Evolutionary conservation across 495 filamentous ascomycete genomes (phyloP), one percentile per base, ranked within the genome.

Genomic region (Penicillium arizonense): DNA sequence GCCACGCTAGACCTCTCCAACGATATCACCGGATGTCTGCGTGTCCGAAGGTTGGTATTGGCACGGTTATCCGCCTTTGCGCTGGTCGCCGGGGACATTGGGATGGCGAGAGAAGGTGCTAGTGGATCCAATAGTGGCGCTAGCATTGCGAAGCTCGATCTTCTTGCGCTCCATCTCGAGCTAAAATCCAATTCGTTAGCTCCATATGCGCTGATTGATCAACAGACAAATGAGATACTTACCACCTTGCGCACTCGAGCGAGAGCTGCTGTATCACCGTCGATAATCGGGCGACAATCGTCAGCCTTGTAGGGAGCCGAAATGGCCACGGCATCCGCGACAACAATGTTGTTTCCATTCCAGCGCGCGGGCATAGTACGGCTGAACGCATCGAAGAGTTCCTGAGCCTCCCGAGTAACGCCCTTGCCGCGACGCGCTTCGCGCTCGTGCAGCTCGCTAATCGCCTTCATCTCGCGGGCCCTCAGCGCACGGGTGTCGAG

Each of bases 371-470:
- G 82, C 74, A 87, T 85, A 58, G 81, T 85, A 53, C 82, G 75
- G 45, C 72, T 74, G 44, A 89, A 73, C 3, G 77, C 77, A 70
- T 89, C 84, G 56, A 87, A 89, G 11, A 89, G 76, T 38, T 87
- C 86, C 64, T 89, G 86, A 18, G 78, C 84, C 54, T 87, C 86
- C 42, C 72, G 79, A 26, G 74, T 83, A 13, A 88, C 86, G 6
- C 81, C 82, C 59, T 81, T 84, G 9, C 84, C 85, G 42, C 76
- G 74, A 38, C 67, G 77, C 13, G 75, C 71, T 47, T 83, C 81
- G 13, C 68, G 65, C 46, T 85, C 81, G 35, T 80, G 77, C 37
- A 84, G 60, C 32, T 79, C 76, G 32, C 68, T 63, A 14, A 86
- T 61, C 9, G 79, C 78, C 42, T 72, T 78, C 16, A 76, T 74